A percentile compares a stretch with the other conserved stretches of the same genome.
phyloP scores from a whole-genome alignment of 192 early-diverging fungal species.

The Backusella morwellensis region DNA sequence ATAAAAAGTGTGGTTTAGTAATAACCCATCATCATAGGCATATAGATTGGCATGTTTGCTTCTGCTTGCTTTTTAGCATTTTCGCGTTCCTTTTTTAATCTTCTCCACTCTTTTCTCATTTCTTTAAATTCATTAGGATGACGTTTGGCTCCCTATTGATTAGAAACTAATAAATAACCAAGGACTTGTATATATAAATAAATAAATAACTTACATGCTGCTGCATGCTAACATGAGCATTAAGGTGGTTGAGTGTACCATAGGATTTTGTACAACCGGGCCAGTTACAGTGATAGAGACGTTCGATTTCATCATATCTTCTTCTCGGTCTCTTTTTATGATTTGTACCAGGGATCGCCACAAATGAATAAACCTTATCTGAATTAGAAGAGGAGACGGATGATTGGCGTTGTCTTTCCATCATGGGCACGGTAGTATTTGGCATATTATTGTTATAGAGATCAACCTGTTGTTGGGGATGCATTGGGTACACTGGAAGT shows the following conservation, averaged over 20 bases:
- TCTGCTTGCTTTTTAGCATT: slow-evolving; percentile 20
- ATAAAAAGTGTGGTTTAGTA: neutral
- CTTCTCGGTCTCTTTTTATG: slow-evolving; percentile 57
- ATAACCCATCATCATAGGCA: slow-evolving; percentile 5
- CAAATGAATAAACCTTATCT: slow-evolving; percentile 38
- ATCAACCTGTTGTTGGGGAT: neutral
- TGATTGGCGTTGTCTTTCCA: neutral
- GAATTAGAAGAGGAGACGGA: slow-evolving; percentile 10
- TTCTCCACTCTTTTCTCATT: slow-evolving; percentile 52
- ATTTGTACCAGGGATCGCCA: slow-evolving; percentile 50
- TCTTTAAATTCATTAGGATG: slow-evolving; percentile 58
- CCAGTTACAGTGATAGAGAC: slow-evolving; percentile 55
- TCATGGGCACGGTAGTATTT: neutral
- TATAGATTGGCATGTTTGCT: slow-evolving; percentile 10
- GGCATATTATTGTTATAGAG: neutral
- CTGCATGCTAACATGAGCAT: slow-evolving; percentile 62
- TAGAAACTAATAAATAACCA: neutral
- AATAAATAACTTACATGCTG: slow-evolving; percentile 39
- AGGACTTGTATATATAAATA: neutral
- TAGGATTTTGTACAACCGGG: slow-evolving; percentile 55
- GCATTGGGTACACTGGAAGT: neutral
- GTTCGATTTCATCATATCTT: slow-evolving; percentile 60
- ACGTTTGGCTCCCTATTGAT: slow-evolving; percentile 47
- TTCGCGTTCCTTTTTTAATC: slow-evolving; percentile 49
- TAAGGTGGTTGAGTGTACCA: slow-evolving; percentile 60